These are phyloP conservation scores for Cercospora sp. DNA, from an alignment of 2,329 filamentous ascomycete genomes.

Conservation along the genomic window DNA sequence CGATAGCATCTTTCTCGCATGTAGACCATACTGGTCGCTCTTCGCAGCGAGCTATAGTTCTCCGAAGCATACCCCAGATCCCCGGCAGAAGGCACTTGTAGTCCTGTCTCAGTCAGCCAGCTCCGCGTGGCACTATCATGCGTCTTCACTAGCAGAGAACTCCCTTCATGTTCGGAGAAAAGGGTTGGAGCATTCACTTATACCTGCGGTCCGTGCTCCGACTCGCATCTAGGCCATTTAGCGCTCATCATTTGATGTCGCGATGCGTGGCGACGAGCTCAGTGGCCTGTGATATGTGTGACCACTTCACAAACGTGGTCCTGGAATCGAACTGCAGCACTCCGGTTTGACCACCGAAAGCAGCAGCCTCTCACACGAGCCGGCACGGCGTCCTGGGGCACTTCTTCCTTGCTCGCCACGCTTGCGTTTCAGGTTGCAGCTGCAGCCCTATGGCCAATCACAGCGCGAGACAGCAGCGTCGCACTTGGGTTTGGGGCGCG, in stretches of 20 bases:
- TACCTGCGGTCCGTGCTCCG: neutral
- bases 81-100: neutral
- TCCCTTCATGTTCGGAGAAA: neutral
- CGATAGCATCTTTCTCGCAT: neutral
- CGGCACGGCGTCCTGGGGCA: conserved; percentile 4
- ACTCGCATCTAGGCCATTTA: neutral
- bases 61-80: neutral
- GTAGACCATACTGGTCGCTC: neutral
- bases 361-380: conserved; percentile 21
- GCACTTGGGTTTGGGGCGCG: conserved; percentile 12
- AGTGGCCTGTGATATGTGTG: neutral
- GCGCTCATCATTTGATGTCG: neutral
- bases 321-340: conserved; percentile 3
- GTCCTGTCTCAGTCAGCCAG: neutral
- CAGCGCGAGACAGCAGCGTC: neutral
- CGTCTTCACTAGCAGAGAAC: neutral
- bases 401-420: conserved; percentile 15
- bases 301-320: conserved; percentile 4
- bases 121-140: neutral
- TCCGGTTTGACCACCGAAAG: neutral
- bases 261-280: neutral
- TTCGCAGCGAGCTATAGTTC: neutral
- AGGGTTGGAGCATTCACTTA: neutral
- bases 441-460: conserved; percentile 14
- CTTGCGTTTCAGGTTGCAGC: conserved; percentile 13